These are phyloP conservation scores for Sphagnum tenellum DNA, from an alignment of 225 moss, liverwort and hornwort genomes.

Conservation along the genomic window DNA sequence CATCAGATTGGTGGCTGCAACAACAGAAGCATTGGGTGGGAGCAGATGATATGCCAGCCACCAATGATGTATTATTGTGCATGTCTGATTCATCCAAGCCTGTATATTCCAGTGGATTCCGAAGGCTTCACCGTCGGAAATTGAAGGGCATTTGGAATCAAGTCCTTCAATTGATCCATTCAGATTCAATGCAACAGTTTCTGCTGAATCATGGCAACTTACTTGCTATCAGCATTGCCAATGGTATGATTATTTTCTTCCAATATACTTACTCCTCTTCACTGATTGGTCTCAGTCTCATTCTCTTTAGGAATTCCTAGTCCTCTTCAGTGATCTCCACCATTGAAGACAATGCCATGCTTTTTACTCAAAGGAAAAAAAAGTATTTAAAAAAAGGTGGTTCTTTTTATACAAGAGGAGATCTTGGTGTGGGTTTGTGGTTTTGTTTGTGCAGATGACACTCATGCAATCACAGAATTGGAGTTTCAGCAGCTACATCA, in stretches of 20 bases:
- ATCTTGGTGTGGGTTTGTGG: not conserved
- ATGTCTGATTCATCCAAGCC: constrained; percentile 1
- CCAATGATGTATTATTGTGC: constrained; percentile 6
- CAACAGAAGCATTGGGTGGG: constrained; percentile 26
- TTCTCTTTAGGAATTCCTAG: too few species aligned
- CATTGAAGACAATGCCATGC: too few species aligned
- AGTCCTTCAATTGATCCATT: constrained; percentile 46
- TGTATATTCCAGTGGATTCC: constrained; percentile 15
- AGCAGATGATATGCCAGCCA: constrained; percentile 26
- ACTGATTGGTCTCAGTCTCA: too few species aligned
- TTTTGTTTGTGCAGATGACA: constrained; percentile 14
- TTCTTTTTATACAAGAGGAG: too few species aligned
- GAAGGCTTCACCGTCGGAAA: constrained; percentile 36
- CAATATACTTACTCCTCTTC: too few species aligned
- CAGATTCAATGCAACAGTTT: constrained; percentile 54
- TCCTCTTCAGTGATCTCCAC: too few species aligned
- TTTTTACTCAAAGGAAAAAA: too few species aligned
- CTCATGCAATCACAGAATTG: constrained; percentile 65
- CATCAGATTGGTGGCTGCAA: constrained; percentile 35
- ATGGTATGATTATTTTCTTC: constrained; percentile 11
- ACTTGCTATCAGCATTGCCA: constrained; percentile 26
- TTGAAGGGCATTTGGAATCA: constrained; percentile 66
- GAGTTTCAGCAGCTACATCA: constrained; percentile 72
- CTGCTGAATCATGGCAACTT: constrained; percentile 65
- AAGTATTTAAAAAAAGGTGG: too few species aligned